Conservation (phyloP, 768 basidiomycete genomes). For the Tephrocybe sp. region DNA sequence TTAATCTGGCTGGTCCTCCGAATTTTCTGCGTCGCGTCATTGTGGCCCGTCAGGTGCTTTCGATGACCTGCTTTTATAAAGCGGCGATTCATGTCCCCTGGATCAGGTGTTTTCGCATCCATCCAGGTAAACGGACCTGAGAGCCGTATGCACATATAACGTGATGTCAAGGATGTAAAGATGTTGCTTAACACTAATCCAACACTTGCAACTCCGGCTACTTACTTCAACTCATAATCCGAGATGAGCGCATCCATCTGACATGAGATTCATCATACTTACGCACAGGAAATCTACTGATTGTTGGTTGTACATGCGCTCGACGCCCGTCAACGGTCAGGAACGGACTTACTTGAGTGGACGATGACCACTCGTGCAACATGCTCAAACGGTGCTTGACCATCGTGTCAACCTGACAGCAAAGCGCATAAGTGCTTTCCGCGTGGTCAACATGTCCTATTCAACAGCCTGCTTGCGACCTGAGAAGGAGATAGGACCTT, state of each 20-base stretch:
- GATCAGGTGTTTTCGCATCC: background rate
- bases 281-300: no score
- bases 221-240: background rate
- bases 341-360: no score
- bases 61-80: background rate
- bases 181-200: background rate
- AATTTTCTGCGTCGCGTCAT: constrained; percentile 13
- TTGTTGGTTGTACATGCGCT: background rate
- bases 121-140: background rate
- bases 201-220: background rate
- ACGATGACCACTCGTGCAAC: no score
- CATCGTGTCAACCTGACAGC: no score
- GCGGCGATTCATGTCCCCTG: background rate
- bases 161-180: background rate
- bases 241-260: background rate
- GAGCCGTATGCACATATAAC: background rate
- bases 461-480: no score
- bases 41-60: constrained; percentile 5
- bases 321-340: background rate
- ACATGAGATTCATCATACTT: background rate
- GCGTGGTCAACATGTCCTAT: no score
- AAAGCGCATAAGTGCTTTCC: no score
- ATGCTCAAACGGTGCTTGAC: no score
- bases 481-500: no score
- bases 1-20: constrained; percentile 8